Percentiles rank a stretch among this genome's conserved stretches.
These are phyloP conservation scores for Glycyrrhiza uralensis DNA, from an alignment of 306 rosid genomes.

Conservation along the genomic window DNA sequence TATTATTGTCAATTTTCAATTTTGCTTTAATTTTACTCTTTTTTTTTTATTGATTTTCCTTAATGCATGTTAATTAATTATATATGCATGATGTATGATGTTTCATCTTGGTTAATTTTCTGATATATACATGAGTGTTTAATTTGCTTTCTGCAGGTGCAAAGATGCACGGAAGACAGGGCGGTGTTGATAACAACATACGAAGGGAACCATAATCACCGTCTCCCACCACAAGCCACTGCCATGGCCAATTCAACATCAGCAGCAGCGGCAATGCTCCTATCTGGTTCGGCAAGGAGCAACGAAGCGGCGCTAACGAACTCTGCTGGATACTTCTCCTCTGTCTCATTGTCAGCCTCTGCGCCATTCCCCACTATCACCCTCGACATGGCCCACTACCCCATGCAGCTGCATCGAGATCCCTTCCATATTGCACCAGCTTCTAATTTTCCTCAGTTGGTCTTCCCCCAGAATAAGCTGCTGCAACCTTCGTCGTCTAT, in stretches of 20 bases:
- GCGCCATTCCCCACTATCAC: conserved; percentile 52
- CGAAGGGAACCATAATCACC: conserved; percentile 67
- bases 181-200: conserved; percentile 53
- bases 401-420: too few species aligned
- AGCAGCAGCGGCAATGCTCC: conserved; percentile 52
- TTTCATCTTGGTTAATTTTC: too few species aligned
- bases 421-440: conserved; percentile 4
- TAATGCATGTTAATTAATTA: too few species aligned
- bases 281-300: conserved; percentile 37
- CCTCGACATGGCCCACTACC: conserved; percentile 45
- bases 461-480: conserved; percentile 26
- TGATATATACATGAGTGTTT: too few species aligned
- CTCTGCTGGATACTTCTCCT: conserved; percentile 26
- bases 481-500: not conserved
- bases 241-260: conserved; percentile 52
- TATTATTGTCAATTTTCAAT: too few species aligned
- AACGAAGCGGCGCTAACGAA: too few species aligned
- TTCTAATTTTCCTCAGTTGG: conserved; percentile 12
- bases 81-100: too few species aligned
- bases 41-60: too few species aligned
- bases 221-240: conserved; percentile 49
- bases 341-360: conserved; percentile 41
- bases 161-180: conserved; percentile 56
- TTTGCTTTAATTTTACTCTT: too few species aligned
- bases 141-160: too few species aligned